phyloP scores from a whole-genome alignment of 2,329 filamentous ascomycete genomes.

The Phialocephala sp. region DNA sequence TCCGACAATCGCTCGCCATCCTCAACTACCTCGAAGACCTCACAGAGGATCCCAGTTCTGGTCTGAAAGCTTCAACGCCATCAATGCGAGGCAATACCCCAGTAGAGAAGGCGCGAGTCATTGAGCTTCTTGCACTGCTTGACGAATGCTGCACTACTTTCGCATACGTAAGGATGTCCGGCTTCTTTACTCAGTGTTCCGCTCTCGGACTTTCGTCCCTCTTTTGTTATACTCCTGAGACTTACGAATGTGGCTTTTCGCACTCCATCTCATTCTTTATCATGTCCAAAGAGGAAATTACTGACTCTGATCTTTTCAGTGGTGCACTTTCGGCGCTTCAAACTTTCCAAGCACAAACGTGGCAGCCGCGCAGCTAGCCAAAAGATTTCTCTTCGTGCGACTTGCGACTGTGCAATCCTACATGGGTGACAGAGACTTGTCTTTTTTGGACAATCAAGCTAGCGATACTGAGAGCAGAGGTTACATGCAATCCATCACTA shows the following conservation, averaged over 20 bases:
- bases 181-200: not conserved
- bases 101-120: not conserved
- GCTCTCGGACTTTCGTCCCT: not conserved
- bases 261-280: not conserved
- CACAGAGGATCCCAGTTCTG: not conserved
- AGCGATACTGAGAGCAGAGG: not conserved
- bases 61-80: not conserved
- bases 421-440: not conserved
- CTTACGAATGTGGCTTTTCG: not conserved
- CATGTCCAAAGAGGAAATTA: not conserved
- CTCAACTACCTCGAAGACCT: not conserved
- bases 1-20: not conserved
- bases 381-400: not conserved
- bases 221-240: not conserved
- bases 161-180: not conserved
- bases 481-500: not conserved
- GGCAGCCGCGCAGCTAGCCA: not conserved
- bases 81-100: not conserved
- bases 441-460: not conserved
- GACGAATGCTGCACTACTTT: conserved; percentile 2
- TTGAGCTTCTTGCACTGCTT: not conserved
- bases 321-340: not conserved
- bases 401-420: not conserved
- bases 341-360: not conserved
- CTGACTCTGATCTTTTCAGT: not conserved